Percentiles rank a stretch among this genome's conserved stretches.
Evolutionary conservation across 1,139 yeast species (phyloP).

Genomic region (Yamadazyma epiphylla): DNA sequence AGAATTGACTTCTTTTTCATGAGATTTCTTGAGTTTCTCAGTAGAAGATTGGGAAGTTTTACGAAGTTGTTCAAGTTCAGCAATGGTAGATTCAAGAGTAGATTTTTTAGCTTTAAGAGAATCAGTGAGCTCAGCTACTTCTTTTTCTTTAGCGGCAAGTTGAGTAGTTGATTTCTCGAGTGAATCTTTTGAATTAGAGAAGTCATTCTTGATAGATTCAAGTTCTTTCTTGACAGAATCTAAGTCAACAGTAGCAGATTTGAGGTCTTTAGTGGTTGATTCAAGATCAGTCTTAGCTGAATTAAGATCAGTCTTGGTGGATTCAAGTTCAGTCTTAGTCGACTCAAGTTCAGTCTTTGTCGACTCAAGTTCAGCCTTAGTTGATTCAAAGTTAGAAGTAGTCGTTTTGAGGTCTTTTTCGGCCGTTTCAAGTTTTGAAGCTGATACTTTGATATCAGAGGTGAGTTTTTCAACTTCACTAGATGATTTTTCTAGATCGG

Average conservation of each 20-base stretch:
- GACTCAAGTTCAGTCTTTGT: constrained; percentile 42
- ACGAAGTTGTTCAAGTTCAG: constrained; percentile 2
- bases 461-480: constrained; percentile 70
- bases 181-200: too few relatives aligned
- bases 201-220: too few relatives aligned
- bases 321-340: constrained; percentile 45
- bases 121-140: neutral
- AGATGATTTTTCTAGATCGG: constrained; percentile 87
- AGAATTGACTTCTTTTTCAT: constrained; percentile 1
- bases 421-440: constrained; percentile 29
- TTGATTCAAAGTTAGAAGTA: constrained; percentile 9
- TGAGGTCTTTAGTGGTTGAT: constrained; percentile 1
- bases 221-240: too few relatives aligned
- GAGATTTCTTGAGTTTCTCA: neutral
- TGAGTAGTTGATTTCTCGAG: too few relatives aligned
- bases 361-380: constrained; percentile 27
- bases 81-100: too few relatives aligned
- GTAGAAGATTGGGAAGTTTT: constrained; percentile 1
- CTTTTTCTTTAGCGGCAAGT: neutral
- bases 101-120: neutral
- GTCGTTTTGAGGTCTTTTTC: constrained; percentile 19
- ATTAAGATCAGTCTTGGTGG: constrained; percentile 25
- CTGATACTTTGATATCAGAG: constrained; percentile 54
- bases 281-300: constrained; percentile 13
- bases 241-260: too few relatives aligned